phyloP scores from a whole-genome alignment of 257 asterid species.

The Penstemon davidsonii region DNA sequence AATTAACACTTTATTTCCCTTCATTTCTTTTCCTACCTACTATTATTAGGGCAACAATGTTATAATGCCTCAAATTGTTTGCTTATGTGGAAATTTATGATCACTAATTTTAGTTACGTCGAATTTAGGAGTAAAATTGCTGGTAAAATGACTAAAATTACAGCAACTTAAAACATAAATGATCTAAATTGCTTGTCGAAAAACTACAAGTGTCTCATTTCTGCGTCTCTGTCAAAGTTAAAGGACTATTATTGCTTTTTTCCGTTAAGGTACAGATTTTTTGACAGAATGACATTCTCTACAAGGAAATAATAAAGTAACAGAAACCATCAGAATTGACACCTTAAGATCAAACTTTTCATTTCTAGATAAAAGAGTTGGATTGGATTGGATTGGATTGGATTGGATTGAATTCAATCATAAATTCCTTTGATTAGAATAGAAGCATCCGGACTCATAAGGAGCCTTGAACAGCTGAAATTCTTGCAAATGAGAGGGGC shows the following conservation, averaged over 20 bases:
- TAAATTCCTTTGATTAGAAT: slow-evolving; percentile 29
- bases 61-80: not conserved
- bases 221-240: not conserved
- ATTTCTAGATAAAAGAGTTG: not conserved
- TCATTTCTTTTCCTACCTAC: not conserved
- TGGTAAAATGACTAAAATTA: no score
- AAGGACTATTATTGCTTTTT: not conserved
- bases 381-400: no score
- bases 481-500: slow-evolving; percentile 34
- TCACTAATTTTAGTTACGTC: not conserved
- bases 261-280: not conserved
- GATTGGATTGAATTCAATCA: slow-evolving; percentile 18
- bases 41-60: not conserved
- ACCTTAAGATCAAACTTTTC: not conserved
- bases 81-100: not conserved
- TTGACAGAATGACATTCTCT: slow-evolving; percentile 10
- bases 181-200: not conserved
- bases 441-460: slow-evolving; percentile 29
- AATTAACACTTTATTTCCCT: not conserved
- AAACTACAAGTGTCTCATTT: not conserved
- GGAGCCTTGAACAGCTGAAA: slow-evolving; percentile 36
- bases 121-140: no score
- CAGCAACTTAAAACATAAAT: no score
- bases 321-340: not conserved
- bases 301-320: slow-evolving; percentile 17